phyloP scores from a whole-genome alignment of 2,329 filamentous ascomycete genomes.

The Cladosporium sp. region DNA sequence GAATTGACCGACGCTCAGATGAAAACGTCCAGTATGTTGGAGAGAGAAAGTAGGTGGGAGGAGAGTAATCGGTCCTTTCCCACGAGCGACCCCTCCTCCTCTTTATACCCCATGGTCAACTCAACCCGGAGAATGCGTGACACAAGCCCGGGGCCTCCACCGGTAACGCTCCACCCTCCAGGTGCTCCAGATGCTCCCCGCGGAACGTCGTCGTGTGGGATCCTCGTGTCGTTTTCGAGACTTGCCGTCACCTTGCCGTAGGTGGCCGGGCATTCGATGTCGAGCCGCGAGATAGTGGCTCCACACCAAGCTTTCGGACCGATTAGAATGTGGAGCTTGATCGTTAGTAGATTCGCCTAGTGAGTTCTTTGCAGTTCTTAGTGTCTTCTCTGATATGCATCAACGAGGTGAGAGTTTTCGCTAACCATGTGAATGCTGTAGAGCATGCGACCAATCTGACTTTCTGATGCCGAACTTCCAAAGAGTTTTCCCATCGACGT shows the following conservation, averaged over 20 bases:
- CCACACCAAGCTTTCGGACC: constrained; percentile 19
- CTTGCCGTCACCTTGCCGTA: constrained; percentile 13
- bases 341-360: constrained; percentile 7
- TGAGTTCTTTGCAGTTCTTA: constrained; percentile 18
- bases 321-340: constrained; percentile 20
- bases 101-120: constrained; percentile 14
- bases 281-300: constrained; percentile 10
- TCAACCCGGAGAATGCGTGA: constrained; percentile 11
- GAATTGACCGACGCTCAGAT: constrained; percentile 2
- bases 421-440: neutral
- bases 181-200: constrained; percentile 18
- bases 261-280: constrained; percentile 8
- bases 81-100: neutral
- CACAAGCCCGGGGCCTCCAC: constrained; percentile 17
- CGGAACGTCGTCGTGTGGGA: constrained; percentile 16
- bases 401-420: neutral
- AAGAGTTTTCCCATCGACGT: neutral
- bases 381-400: constrained; percentile 17
- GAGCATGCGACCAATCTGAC: neutral
- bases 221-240: constrained; percentile 14
- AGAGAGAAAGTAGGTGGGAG: constrained; percentile 1
- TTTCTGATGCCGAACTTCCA: neutral
- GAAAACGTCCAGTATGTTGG: neutral
- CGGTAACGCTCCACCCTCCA: constrained; percentile 16
- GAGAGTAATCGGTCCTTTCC: neutral